Conservation (phyloP, 768 basidiomycete genomes). For the Lactifluus piperatus region DNA sequence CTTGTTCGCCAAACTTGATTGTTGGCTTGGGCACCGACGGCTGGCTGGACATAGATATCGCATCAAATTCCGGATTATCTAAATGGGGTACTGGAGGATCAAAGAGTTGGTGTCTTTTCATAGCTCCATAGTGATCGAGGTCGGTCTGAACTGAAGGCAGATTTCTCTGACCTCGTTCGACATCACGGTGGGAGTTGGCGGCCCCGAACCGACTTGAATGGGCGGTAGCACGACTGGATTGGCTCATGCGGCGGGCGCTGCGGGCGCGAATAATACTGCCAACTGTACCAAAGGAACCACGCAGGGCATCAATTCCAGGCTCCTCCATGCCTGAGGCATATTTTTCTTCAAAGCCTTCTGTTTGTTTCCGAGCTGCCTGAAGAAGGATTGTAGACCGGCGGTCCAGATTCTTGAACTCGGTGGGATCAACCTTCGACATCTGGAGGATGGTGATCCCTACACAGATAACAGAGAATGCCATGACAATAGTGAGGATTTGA, state of each 20-base stretch:
- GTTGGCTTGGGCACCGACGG: conserved; percentile 35
- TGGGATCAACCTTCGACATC: conserved; percentile 91
- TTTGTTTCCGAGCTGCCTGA: conserved; percentile 68
- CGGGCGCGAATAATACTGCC: conserved; percentile 70
- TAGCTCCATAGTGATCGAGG: conserved; percentile 28
- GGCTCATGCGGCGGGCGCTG: conserved; percentile 23
- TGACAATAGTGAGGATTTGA: conserved; percentile 82
- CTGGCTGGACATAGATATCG: conserved; percentile 29
- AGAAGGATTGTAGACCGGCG: conserved; percentile 84
- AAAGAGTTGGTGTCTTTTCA: conserved; percentile 79
- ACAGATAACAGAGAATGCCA: conserved; percentile 89
- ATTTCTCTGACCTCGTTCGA: conserved; percentile 39
- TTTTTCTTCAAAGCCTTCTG: conserved; percentile 64
- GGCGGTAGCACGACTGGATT: conserved; percentile 35
- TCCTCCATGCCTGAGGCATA: conserved; percentile 59
- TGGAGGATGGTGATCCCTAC: conserved; percentile 92
- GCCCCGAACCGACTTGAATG: neutral
- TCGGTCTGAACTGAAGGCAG: conserved; percentile 5
- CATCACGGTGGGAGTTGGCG: conserved; percentile 23
- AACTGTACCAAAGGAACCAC: conserved; percentile 85
- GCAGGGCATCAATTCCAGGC: conserved; percentile 85
- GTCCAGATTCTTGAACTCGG: conserved; percentile 67
- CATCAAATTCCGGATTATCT: conserved; percentile 31
- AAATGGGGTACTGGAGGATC: conserved; percentile 69
- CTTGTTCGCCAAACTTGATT: conserved; percentile 71